Evolutionary conservation across 2,329 filamentous ascomycete genomes (phyloP), one percentile per base, ranked within the genome.

Genomic region (Fusarium longipes): DNA sequence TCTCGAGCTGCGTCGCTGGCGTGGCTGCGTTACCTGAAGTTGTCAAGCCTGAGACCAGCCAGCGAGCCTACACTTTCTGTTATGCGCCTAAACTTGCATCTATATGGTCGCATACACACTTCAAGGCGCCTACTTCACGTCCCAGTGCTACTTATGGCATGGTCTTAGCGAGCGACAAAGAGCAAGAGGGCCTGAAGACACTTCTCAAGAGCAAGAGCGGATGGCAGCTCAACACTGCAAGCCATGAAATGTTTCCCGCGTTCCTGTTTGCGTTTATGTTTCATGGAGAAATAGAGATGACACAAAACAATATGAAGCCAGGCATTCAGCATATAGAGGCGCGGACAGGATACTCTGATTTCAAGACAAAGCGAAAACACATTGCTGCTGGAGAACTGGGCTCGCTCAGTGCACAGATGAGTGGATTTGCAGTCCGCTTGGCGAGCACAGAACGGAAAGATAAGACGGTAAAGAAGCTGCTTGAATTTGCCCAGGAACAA

Each of bases 61-160:
- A 63, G 8, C 71, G 70, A 14, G 61, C 76, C 5, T 78, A 75
- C 51, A 72, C 75, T 4, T 75, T 80, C 56, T 75, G 74, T 53
- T 80, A 79, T 42, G 74, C 76, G 18, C 79, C 79, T 4, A 81
- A 81, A 50, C 63, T 81, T 24, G 79, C 77, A 8, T 71, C 74
- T 17, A 68, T 77, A 24, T 81, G 79, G 79, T 78, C 78, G 3
- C 72, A 78, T 44, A 64, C 62, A 27, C 53, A 48, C 27, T 68
- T 68, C 22, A 56, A 51, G 17, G 30, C 64, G 4, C n/a, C 50
- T 3, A 18, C 56, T 6, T 50, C 56, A 7, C 59, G 63, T 15
- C 40, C 60, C 8, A 40, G 62, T 11, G 49, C 72, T n/a, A 79
- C 74, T 0, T 67, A 75, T 24, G 76, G 72, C 14, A 70, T 81